Conservation (phyloP, 176 grass and related monocot genomes). For the Aegilops umbellulata region DNA sequence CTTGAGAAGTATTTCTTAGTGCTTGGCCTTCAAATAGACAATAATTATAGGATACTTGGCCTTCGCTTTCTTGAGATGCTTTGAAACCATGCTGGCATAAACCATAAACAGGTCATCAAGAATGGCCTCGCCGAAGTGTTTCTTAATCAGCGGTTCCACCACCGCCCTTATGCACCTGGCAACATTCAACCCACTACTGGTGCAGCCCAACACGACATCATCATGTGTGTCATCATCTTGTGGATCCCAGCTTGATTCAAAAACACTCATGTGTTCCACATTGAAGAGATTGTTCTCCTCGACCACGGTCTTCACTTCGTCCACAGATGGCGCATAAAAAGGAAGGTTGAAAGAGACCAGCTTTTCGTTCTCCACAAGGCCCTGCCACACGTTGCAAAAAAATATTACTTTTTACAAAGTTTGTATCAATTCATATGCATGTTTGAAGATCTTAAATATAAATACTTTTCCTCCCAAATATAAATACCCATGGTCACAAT, state of each 20-base stretch:
- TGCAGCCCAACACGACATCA: conserved; percentile 27
- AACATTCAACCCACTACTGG: conserved; percentile 39
- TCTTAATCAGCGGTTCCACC: conserved; percentile 25
- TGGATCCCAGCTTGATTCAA: conserved; percentile 56
- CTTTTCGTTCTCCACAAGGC: conserved; percentile 48
- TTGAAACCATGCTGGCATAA: conserved; percentile 20
- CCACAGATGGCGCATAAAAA: conserved; percentile 53
- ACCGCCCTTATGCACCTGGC: conserved; percentile 40
- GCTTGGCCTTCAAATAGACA: not conserved
- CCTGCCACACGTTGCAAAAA: conserved; percentile 11
- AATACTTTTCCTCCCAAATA: too few relatives aligned
- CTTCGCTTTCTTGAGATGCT: conserved; percentile 44
- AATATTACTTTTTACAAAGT: too few relatives aligned
- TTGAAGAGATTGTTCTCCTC: conserved; percentile 38
- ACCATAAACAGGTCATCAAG: conserved; percentile 51
- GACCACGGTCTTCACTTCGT: conserved; percentile 52
- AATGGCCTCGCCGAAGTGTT: not conserved
- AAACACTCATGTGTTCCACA: conserved; percentile 29
- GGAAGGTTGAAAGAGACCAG: conserved; percentile 64
- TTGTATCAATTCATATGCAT: too few relatives aligned
- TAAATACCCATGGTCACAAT: too few relatives aligned
- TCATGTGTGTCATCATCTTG: conserved; percentile 14
- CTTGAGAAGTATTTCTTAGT: not conserved
- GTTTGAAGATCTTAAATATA: too few relatives aligned
- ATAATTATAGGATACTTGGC: conserved; percentile 40